A percentile compares a stretch with the other conserved stretches of the same genome.
Evolutionary conservation across 2,329 filamentous ascomycete genomes (phyloP).

Genomic region (Coniochaeta sp.): DNA sequence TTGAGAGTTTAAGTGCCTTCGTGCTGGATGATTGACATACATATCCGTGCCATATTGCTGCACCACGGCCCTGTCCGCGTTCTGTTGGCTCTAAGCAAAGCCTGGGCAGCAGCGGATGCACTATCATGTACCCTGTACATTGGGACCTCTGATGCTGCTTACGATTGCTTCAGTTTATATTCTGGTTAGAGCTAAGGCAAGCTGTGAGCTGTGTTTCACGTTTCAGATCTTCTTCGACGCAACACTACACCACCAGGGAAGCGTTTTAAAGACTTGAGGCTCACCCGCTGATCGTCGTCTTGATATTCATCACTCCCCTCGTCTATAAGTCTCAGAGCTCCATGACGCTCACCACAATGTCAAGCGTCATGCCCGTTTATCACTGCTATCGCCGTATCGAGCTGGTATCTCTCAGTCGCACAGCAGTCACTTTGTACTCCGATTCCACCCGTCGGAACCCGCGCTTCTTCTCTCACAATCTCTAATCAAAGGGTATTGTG

Average conservation of each 20-base stretch:
- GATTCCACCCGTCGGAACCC: conserved; percentile 1
- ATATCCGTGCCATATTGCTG: not conserved
- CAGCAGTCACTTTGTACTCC: not conserved
- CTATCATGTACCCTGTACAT: not conserved
- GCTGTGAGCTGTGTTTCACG: not conserved
- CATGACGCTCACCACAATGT: not conserved
- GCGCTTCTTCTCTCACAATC: not conserved
- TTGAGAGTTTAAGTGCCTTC: not conserved
- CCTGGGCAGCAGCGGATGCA: too few relatives aligned
- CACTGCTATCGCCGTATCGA: not conserved
- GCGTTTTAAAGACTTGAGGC: not conserved
- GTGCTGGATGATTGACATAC: not conserved
- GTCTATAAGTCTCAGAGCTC: not conserved
- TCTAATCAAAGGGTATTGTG: not conserved
- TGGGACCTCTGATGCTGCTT: not conserved
- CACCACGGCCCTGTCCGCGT: not conserved
- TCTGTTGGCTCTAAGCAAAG: not conserved
- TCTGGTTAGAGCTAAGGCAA: not conserved
- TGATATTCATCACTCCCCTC: not conserved
- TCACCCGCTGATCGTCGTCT: not conserved
- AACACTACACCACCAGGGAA: not conserved
- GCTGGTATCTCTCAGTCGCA: not conserved
- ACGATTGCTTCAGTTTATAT: not conserved
- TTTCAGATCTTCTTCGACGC: not conserved
- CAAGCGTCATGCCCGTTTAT: not conserved